Conservation (phyloP, 441 rosid genomes). For the Pelargonium myrrhifolium region DNA sequence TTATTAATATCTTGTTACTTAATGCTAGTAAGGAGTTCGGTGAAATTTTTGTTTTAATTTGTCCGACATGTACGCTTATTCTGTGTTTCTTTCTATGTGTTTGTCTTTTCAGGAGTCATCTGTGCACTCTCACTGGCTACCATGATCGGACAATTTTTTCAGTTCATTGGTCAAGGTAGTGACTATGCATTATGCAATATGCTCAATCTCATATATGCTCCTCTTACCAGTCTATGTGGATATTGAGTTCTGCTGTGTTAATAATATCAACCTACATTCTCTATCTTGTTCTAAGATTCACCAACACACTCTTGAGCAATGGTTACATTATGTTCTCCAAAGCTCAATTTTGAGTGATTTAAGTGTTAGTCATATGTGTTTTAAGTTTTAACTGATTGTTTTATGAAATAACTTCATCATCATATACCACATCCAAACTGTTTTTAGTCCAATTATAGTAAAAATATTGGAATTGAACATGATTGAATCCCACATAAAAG, state of each 20-base stretch:
- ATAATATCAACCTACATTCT: background rate
- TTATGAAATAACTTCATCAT: too few relatives aligned
- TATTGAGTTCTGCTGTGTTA: background rate
- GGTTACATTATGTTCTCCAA: background rate
- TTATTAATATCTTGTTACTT: background rate
- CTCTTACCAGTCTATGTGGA: background rate
- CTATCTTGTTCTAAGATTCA: background rate
- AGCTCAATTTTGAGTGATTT: background rate
- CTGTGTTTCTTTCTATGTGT: background rate
- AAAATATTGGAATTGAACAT: background rate
- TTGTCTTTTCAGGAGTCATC: slow-evolving; percentile 55
- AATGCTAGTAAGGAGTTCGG: background rate
- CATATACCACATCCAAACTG: too few relatives aligned
- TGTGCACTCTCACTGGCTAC: slow-evolving; percentile 79
- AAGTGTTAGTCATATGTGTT: too few relatives aligned
- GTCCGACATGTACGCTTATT: background rate
- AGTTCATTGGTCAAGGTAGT: slow-evolving; percentile 91
- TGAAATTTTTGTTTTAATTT: background rate
- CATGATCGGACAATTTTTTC: slow-evolving; percentile 92
- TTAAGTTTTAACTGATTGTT: too few relatives aligned
- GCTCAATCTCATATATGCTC: slow-evolving; percentile 11
- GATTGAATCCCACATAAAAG: background rate
- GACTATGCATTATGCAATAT: too few relatives aligned
- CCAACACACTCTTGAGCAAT: background rate
- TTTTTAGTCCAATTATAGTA: too few relatives aligned